A percentile compares a stretch with the other conserved stretches of the same genome.
Conservation (phyloP, 805 yeast genomes). For the Candida corydali region DNA sequence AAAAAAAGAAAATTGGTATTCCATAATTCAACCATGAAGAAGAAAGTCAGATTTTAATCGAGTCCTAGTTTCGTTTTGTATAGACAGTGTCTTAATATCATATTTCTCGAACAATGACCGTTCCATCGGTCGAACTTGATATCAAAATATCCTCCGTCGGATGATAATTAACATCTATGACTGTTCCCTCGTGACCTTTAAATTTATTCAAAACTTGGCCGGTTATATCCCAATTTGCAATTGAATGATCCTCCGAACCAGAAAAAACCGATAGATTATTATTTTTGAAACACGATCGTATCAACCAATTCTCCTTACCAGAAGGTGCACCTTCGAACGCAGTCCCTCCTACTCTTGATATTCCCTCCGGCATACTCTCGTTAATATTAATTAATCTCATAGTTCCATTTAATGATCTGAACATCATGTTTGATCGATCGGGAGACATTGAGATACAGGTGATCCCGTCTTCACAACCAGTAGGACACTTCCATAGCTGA, state of each 20-base stretch:
- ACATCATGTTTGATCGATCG: constrained; percentile 44
- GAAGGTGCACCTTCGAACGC: constrained; percentile 57
- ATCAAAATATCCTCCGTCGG: constrained; percentile 39
- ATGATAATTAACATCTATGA: constrained; percentile 56
- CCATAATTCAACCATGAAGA: not conserved
- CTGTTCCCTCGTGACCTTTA: constrained; percentile 60
- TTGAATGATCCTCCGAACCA: constrained; percentile 61
- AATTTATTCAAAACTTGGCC: constrained; percentile 44
- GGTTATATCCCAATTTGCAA: constrained; percentile 59
- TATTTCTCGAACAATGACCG: constrained; percentile 44
- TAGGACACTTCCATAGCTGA: constrained; percentile 44
- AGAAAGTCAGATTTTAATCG: constrained; percentile 2
- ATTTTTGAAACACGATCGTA: constrained; percentile 46
- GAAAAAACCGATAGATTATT: constrained; percentile 41
- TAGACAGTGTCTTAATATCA: too few relatives aligned
- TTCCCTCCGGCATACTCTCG: constrained; percentile 35
- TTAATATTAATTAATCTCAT: constrained; percentile 56
- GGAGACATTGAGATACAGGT: constrained; percentile 50
- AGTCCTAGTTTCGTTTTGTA: too few relatives aligned
- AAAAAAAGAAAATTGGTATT: constrained; percentile 1
- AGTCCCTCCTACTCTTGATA: constrained; percentile 39
- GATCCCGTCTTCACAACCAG: constrained; percentile 39
- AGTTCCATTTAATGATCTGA: constrained; percentile 55
- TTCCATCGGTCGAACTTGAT: constrained; percentile 55
- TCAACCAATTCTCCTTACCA: constrained; percentile 47